Base-by-base conservation (phyloP, 2,329 filamentous ascomycete species). In the Xylariaceae sp. region DNA sequence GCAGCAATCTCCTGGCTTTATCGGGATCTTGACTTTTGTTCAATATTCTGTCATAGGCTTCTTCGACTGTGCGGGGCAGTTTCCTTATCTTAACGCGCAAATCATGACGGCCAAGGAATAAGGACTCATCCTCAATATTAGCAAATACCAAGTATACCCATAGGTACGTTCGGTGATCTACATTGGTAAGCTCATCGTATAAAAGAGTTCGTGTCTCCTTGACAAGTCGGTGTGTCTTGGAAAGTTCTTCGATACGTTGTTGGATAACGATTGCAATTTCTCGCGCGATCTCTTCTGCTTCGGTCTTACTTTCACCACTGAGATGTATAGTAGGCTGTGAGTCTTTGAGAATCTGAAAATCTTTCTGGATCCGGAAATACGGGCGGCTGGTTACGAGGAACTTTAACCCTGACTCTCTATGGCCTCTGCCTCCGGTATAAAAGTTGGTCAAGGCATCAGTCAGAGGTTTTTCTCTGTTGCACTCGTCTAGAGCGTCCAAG, bases 401-500 rank as follows among this genome's bases (percentile, higher is more conserved):
- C 41, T 69, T 71, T 5, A 71, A 32, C 17, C 54, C 55, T 3
- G 35, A 37, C 3, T 27, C 45, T 7, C 29, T 32, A 7, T 35
- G 39, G n/a, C n/a, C n/a, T n/a, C n/a, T n/a, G 21, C 22, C 37
- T n/a, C 40, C 35, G 2, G 10, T 37, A 38, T 65, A 67, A 12
- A 63, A 44, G 6, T 55, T 37, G 3, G 44, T 40, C 14, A 71
- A 36, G 2, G 49, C 54, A 2, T 57, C 5, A 2, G 53, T 47
- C 5, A 70, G 44, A 5, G 22, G 6, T 8, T 5, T 37, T n/a
- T 50, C 39, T 14, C 55, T 59, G 12, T 57, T 38, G 44, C 69
- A 72, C 50, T 72, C 68, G 39, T 73, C 69, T 3, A 72, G 42
- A 4, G 67, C 68, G 54, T 73, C 69, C 1, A 72, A 38, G 20